Conservation (phyloP, 495 filamentous ascomycete genomes). For the Aspergillus panamensis region DNA sequence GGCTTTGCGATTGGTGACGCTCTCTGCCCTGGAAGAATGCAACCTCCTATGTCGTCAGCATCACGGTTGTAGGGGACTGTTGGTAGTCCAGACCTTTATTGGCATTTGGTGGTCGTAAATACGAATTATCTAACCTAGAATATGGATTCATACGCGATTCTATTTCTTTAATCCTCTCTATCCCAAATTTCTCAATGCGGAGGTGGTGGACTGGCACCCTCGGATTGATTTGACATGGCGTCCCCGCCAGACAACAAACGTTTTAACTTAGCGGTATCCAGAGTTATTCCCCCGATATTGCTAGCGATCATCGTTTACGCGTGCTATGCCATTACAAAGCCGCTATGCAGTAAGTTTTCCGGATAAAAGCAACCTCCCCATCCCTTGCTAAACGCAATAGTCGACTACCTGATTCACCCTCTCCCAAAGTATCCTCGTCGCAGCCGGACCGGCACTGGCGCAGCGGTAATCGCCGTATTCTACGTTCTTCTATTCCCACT, state of each 20-base stretch:
- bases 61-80: not conserved
- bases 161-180: conserved; percentile 1
- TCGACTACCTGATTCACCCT: conserved; percentile 60
- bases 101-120: conserved; percentile 8
- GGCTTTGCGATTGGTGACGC: not conserved
- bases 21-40: not conserved
- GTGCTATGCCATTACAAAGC: conserved; percentile 57
- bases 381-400: conserved; percentile 34
- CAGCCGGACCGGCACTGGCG: conserved; percentile 53
- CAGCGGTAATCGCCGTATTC: conserved; percentile 67
- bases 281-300: conserved; percentile 57
- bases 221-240: conserved; percentile 24
- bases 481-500: conserved; percentile 65
- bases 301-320: conserved; percentile 58
- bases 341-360: conserved; percentile 51
- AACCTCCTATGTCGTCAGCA: not conserved
- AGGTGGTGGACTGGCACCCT: conserved; percentile 11
- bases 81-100: not conserved
- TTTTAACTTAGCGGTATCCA: conserved; percentile 51
- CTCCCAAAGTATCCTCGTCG: conserved; percentile 37
- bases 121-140: conserved; percentile 2
- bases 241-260: conserved; percentile 36
- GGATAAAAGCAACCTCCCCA: not conserved
- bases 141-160: conserved; percentile 14
- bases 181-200: conserved; percentile 17